Evolutionary conservation across 1,284 basidiomycete genomes (phyloP), one percentile per base, ranked within the genome.

Genomic region (Afroboletus lepidellus): DNA sequence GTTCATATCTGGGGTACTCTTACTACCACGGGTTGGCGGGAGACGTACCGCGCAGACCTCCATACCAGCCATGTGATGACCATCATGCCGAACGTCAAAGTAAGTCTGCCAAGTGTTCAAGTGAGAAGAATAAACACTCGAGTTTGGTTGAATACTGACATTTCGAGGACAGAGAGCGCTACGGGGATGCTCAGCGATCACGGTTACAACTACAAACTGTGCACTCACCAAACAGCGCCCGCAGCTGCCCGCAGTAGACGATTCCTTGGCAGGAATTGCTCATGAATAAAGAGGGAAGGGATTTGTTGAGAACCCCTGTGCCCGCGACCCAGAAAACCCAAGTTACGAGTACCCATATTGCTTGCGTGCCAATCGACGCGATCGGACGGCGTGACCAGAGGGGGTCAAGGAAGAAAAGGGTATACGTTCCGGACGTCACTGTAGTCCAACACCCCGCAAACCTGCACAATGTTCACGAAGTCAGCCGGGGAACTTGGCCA

Each of bases 361-460:
- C 72, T 59, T 85, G 83, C 0, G 78, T 71, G 8, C 81, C 81
- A 41, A 84, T 65, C 15, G 83, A 84, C 16, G 76, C 72, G 16
- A 81, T 54, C 3, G 77, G 72, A 51, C 74, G 73, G 50, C 67
- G 74, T 16, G 78, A 77, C 74, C 77, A 81, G 8, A 65, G 65
- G 1, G 82, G 81, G 57, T 84, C 82, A 5, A 83, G 64, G 61
- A 83, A 80, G 36, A 83, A 71, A 37, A 83, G 62, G 24, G 76
- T 74, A 50, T 77, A 80, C n/a, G 66, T 67, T 18, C 74, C 77
- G 8, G 76, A 73, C 15, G 76, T 81, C 3, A 79, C 52, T 3
- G 73, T 65, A 24, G 83, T 84, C 83, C 83, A 85, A 53, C 74
- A 78, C 5, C 78, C 74, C 11, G 74, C 64, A 58, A 83, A 83